phyloP scores from a whole-genome alignment of 495 filamentous ascomycete species.

The Aspergillus saccharolyticus region DNA sequence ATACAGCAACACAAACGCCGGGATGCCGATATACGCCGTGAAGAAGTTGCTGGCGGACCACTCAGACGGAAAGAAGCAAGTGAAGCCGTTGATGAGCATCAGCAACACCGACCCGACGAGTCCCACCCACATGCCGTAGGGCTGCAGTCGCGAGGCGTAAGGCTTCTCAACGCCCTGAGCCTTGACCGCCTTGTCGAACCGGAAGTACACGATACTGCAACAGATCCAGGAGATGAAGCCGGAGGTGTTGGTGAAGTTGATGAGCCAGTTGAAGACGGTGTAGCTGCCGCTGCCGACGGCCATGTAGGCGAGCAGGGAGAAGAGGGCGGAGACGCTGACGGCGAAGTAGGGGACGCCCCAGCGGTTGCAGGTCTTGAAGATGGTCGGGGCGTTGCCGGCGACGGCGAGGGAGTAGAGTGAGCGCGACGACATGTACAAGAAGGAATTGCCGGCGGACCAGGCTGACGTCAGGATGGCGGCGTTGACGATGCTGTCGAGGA shows the following conservation, averaged over 20 bases:
- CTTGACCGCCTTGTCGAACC: conserved; percentile 50
- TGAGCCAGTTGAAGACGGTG: conserved; percentile 52
- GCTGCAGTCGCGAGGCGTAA: conserved; percentile 49
- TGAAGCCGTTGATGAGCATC: conserved; percentile 57
- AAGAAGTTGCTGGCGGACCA: conserved; percentile 52
- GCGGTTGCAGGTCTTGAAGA: conserved; percentile 47
- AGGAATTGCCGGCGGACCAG: conserved; percentile 70
- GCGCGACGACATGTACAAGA: conserved; percentile 78
- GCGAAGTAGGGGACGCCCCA: conserved; percentile 46
- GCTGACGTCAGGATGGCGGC: conserved; percentile 67
- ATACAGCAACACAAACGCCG: conserved; percentile 53
- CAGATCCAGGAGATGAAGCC: conserved; percentile 60
- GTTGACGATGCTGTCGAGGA: conserved; percentile 71
- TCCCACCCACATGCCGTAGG: conserved; percentile 46
- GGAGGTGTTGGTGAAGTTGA: conserved; percentile 55
- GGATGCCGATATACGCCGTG: conserved; percentile 60
- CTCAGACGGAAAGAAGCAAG: conserved; percentile 53
- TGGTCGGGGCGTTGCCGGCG: conserved; percentile 42
- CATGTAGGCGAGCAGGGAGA: conserved; percentile 35
- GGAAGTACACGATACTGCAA: conserved; percentile 55
- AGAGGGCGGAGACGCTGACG: conserved; percentile 32
- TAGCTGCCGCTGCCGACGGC: conserved; percentile 29
- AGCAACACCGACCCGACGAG: conserved; percentile 48
- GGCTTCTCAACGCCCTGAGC: conserved; percentile 52
- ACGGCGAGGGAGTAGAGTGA: conserved; percentile 54